Evolutionary conservation across 208 protist genomes (phyloP).

Genomic region (Leishmania guyanensis): DNA sequence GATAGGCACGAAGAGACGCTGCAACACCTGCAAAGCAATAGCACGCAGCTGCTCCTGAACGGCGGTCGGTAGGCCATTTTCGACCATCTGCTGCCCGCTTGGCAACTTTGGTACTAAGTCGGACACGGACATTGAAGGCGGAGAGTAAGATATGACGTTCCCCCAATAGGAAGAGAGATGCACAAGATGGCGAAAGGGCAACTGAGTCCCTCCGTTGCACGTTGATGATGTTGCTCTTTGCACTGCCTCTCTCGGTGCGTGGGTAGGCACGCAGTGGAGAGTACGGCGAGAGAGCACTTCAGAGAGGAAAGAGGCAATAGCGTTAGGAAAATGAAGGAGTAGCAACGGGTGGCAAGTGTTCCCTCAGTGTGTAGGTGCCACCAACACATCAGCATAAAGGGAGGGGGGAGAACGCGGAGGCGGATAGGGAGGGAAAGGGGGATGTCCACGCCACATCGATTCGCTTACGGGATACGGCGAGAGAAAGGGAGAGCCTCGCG

Average conservation of each 20-base stretch:
- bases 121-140: constrained; percentile 2
- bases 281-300: not conserved
- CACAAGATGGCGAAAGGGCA: not conserved
- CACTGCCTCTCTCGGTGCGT: not conserved
- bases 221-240: not conserved
- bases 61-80: constrained; percentile 21
- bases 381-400: not conserved
- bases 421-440: not conserved
- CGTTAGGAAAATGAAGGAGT: not conserved
- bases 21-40: constrained; percentile 50
- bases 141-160: not conserved
- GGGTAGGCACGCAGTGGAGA: not conserved
- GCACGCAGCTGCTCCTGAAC: constrained; percentile 48
- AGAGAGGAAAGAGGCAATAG: not conserved
- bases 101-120: constrained; percentile 29
- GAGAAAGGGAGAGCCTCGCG: not conserved
- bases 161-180: not conserved
- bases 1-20: constrained; percentile 49
- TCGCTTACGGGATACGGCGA: not conserved
- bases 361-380: not conserved
- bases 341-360: not conserved
- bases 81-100: constrained; percentile 38
- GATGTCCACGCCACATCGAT: not conserved
- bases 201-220: not conserved
- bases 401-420: not conserved